phyloP scores from a whole-genome alignment of 1,139 yeast species.

The Candida sojae region DNA sequence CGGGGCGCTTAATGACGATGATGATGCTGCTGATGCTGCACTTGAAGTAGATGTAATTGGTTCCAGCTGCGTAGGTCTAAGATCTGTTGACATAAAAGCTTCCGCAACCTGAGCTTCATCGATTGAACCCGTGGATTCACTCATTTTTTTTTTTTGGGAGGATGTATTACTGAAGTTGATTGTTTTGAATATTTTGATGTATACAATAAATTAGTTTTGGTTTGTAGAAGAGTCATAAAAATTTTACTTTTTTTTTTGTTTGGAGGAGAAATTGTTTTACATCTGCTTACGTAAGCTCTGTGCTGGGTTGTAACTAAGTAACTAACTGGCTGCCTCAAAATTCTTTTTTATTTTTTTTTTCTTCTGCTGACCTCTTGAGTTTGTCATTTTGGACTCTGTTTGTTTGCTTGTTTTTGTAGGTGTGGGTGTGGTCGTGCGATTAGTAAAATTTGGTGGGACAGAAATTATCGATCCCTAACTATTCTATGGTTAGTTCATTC shows the following conservation, averaged over 20 bases:
- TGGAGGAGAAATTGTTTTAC: no score
- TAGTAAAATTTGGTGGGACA: no score
- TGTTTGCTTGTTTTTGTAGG: no score
- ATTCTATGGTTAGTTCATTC: no score
- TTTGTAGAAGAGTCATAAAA: slow-evolving; percentile 1
- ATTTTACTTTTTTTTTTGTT: not conserved
- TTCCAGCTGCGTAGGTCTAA: not conserved
- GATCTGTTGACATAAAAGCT: not conserved
- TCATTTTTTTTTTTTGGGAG: not conserved
- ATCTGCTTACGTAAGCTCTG: not conserved
- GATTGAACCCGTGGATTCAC: not conserved
- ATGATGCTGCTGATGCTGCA: slow-evolving; percentile 1
- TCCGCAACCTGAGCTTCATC: not conserved
- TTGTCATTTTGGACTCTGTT: no score
- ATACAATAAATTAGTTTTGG: not conserved
- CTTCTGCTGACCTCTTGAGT: no score
- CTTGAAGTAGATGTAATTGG: not conserved
- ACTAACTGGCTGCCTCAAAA: not conserved
- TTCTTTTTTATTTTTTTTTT: not conserved
- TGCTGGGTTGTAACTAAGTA: not conserved
- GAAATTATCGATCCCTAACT: no score
- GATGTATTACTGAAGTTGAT: no score
- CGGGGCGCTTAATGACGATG: not conserved
- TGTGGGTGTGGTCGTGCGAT: no score
- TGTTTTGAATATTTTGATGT: no score